Conservation (phyloP, 306 rosid species). For the Cucurbita moschata region DNA sequence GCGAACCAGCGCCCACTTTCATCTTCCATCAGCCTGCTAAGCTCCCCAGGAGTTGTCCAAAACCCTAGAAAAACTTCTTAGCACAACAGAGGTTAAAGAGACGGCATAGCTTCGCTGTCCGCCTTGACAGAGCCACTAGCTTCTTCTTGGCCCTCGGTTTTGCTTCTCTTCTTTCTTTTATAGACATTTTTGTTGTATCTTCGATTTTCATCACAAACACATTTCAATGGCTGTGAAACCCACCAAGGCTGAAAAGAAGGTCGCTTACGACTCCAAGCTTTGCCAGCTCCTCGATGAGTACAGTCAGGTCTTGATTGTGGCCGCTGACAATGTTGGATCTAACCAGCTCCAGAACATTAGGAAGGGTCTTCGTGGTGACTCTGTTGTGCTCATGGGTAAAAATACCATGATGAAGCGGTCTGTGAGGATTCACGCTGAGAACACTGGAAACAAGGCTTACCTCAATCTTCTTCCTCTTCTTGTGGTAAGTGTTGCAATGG, state of each 20-base stretch:
- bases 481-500: constrained; percentile 19
- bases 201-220: background rate
- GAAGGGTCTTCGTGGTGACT: constrained; percentile 72
- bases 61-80: background rate
- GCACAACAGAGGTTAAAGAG: constrained; percentile 46
- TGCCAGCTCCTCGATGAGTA: constrained; percentile 61
- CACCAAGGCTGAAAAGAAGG: constrained; percentile 75
- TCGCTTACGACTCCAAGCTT: constrained; percentile 54
- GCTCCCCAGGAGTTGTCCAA: constrained; percentile 9
- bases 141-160: constrained; percentile 71
- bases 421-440: constrained; percentile 51
- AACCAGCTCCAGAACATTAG: constrained; percentile 75
- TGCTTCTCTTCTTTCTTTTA: background rate
- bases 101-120: constrained; percentile 50
- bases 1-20: background rate
- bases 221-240: constrained; percentile 33
- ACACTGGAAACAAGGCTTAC: constrained; percentile 46
- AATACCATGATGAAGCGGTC: constrained; percentile 98
- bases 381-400: constrained; percentile 81
- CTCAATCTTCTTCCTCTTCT: constrained; percentile 78
- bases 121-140: constrained; percentile 39
- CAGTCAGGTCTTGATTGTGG: constrained; percentile 60
- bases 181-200: background rate
- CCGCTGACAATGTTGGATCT: constrained; percentile 88
- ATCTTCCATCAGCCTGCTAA: background rate